Conservation (phyloP, 768 basidiomycete species). For the Tylopilus felleus region DNA sequence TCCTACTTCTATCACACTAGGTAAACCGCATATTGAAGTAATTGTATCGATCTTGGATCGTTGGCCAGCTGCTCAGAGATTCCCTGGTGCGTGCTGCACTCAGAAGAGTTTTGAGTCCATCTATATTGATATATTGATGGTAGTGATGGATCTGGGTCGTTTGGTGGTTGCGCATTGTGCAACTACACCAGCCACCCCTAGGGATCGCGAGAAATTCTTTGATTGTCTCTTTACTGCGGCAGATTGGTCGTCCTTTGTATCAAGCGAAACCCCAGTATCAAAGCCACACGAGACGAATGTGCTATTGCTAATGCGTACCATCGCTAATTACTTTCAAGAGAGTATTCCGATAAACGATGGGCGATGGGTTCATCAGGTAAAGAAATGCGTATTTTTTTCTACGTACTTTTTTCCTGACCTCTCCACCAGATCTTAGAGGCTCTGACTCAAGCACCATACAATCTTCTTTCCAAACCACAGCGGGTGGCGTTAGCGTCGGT, state of each 20-base stretch:
- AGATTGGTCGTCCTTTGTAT: slow-evolving; percentile 49
- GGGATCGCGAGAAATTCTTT: slow-evolving; percentile 50
- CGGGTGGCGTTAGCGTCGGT: slow-evolving; percentile 78
- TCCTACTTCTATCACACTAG: slow-evolving; percentile 33
- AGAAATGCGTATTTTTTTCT: slow-evolving; percentile 2
- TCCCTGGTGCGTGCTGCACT: slow-evolving; percentile 53
- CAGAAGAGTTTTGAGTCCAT: neutral
- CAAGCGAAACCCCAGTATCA: slow-evolving; percentile 51
- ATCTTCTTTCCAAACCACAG: slow-evolving; percentile 61
- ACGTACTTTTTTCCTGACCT: slow-evolving; percentile 1
- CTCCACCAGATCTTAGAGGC: slow-evolving; percentile 52
- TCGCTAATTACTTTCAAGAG: slow-evolving; percentile 78
- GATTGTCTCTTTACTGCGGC: slow-evolving; percentile 63
- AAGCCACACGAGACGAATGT: slow-evolving; percentile 85
- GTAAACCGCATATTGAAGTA: slow-evolving; percentile 53
- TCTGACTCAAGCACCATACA: slow-evolving; percentile 49
- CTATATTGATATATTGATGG: neutral
- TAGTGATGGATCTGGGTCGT: slow-evolving; percentile 85
- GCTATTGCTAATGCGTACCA: slow-evolving; percentile 69
- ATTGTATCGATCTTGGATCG: slow-evolving; percentile 63
- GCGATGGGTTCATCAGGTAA: slow-evolving; percentile 52
- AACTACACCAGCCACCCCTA: slow-evolving; percentile 43
- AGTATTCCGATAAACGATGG: slow-evolving; percentile 40
- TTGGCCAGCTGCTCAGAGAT: slow-evolving; percentile 71
- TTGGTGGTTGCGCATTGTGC: slow-evolving; percentile 66